Conservation (phyloP, 768 basidiomycete genomes). For the Kwoniella botswanensis region DNA sequence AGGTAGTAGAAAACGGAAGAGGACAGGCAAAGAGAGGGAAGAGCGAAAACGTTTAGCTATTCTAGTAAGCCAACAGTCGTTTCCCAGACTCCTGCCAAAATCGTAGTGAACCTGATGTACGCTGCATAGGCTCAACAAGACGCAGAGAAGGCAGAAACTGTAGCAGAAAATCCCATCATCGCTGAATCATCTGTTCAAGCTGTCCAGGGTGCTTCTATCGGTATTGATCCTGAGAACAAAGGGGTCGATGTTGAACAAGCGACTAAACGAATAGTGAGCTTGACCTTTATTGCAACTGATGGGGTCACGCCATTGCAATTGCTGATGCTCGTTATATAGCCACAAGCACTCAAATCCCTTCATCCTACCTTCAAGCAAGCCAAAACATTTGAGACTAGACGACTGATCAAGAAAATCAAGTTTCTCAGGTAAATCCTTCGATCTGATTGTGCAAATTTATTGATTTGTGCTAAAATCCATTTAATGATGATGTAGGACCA, state of each 20-base stretch:
- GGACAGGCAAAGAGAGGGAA: conserved; percentile 55
- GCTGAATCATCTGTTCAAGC: background rate
- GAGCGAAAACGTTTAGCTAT: conserved; percentile 47
- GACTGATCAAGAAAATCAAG: conserved; percentile 81
- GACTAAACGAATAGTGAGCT: conserved; percentile 19
- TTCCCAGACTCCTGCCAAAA: background rate
- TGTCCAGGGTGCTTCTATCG: background rate
- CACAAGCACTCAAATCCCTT: conserved; percentile 74
- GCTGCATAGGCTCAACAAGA: conserved; percentile 11
- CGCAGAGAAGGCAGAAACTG: conserved; percentile 10
- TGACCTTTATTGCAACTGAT: background rate
- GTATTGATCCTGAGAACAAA: background rate
- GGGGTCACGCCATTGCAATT: background rate
- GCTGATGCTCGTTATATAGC: conserved; percentile 60
- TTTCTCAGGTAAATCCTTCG: conserved; percentile 64
- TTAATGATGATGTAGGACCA: conserved; percentile 28
- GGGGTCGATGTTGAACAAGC: conserved; percentile 26
- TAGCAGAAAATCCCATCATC: background rate
- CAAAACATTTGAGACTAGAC: conserved; percentile 78
- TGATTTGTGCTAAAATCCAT: background rate
- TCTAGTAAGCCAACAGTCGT: conserved; percentile 18
- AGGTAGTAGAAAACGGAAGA: conserved; percentile 48
- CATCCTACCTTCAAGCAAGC: conserved; percentile 79
- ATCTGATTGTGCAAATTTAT: background rate
- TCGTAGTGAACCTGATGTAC: background rate